Base-by-base conservation (phyloP, 441 rosid species). In the Pelargonium fulgidum region DNA sequence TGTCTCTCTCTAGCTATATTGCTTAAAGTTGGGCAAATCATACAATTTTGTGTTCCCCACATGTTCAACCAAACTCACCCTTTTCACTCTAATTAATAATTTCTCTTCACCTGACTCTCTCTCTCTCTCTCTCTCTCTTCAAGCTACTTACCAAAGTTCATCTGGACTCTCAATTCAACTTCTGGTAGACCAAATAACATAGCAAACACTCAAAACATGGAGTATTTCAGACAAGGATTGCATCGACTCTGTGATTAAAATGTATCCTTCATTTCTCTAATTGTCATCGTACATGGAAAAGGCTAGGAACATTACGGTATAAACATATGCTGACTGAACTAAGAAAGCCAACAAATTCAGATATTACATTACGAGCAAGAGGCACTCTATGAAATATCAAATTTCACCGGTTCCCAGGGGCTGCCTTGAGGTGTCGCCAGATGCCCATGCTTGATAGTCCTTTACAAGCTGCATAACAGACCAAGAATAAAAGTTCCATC, bases 401-500 rank as follows among this genome's bases (percentile, higher is more conserved):
- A 93, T 89, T 81, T 93, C 77, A 45, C 97, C 98, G 0, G 90
- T 93, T 74, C 97, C 98, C 54, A 93, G 90, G 22, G 96, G 85
- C 85, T 93, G 98, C 78, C 97, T 93, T 67, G 98, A 91, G 72
- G 80, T 73, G 69, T 93, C 90, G 8, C 97, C 96, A 17, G 96
- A 78, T 11, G 97, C 96, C 97, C 97, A 93, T 65, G 93, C 97
- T 80, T 83, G 80, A 81, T 89, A 93, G 80, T 93, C 97, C 78
- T 91, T 89, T 1, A 81, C 85, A 64, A 93, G 97, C 98, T 93
- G 84, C 77, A 73, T 29, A 68, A 47, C 52, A 48, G 56, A 48
- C 16, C 56, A 13, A 12, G 17, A 13, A 1, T 48, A 48, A 12
- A 48, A 48, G n/a, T 12, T 3, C 13, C 14, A 48, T 48, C 14